Evolutionary conservation across 2,329 filamentous ascomycete species (phyloP), one percentile per base, ranked within the genome.

Genomic region (Neonectria coccinea): DNA sequence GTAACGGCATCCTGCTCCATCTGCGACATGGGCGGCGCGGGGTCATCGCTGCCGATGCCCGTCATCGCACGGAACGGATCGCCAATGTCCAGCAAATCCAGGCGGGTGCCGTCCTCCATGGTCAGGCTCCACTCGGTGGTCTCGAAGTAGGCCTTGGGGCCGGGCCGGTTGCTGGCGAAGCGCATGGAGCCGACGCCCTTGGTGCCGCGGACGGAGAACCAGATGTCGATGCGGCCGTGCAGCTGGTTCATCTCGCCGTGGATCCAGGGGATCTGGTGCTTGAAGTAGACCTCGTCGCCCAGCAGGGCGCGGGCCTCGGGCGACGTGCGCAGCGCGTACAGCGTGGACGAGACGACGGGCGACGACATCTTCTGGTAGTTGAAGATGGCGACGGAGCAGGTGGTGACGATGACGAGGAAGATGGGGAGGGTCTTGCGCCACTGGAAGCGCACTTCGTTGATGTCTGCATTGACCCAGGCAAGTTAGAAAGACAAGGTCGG

Each of bases 281-380:
- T 86, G 80, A 94, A 95, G 80, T 93, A 93, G 75, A 96, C 91
- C 81, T 95, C 90, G 79, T 97, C 92, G 68, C 96, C 96, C 29
- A 99, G 87, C 50, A 91, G 82, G 62, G 89, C 89, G 74, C 94
- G 89, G 50, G 94, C 96, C 64, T 84, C 81, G 3, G 87, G 82
- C 62, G 91, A 93, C 3, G 92, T 97, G 68, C 96, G 92, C 68
- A 99, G 87, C 1, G 95, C 92, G 84, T 98, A 99, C 29, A 99
- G 87, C 5, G 94, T 96, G 59, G 92, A 93, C 59, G 89, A 89
- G n/a, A 97, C 92, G 31, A 95, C 88, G 59, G 92, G 92, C 27
- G 90, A 93, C n/a, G 92, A 93, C 62, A 90, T 89, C 80, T 97
- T 97, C 79, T 99, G 95, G 87, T 99, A 98, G 86, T 99, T 99